Evolutionary conservation across 1,284 basidiomycete genomes (phyloP), one percentile per base, ranked within the genome.

Genomic region (Baeospora myosura): DNA sequence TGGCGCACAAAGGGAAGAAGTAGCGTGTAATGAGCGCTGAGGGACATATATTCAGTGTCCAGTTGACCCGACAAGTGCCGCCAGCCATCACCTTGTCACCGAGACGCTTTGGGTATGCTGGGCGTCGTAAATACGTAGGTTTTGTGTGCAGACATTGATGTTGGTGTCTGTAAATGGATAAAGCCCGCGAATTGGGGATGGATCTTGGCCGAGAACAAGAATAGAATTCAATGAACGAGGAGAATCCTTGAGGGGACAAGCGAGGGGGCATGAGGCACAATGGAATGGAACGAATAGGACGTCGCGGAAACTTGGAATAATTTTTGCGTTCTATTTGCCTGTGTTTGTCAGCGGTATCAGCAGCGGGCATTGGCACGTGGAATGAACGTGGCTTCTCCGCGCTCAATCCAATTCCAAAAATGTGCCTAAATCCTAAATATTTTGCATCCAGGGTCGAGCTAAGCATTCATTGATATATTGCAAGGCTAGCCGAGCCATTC

Each of bases 11-110:
- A 65, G 61, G 12, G 71, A 60, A 11, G 71, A 55, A 18, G 88
- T 79, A 10, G 81, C 70, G 66, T 95, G 92, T 58, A 95, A 78
- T 8, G 68, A 56, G 52, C 88, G 83, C 87, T 91, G 50, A 4
- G 45, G 44, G 14, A 54, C 23, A 23, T 12, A 41, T 32, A 48
- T 41, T 22, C 38, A 30, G 10, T 28, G 26, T 8, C 8, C 8
- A 8, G 18, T 16, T 4, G 32, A n/a, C n/a, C 11, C 21, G 7
- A 18, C 11, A 20, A 17, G 20, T 38, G 14, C 26, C 28, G 31
- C 22, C 32, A 42, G 22, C n/a, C 36, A 35, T 29, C 51, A 69
- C 65, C 55, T 60, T 65, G 52, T 63, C 57, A 31, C 51, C 47
- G 41, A 55, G 23, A 38, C 59, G 56, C 49, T 51, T 60, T 22